Conservation (phyloP, 2,329 filamentous ascomycete genomes). For the Pleomassaria siparia region DNA sequence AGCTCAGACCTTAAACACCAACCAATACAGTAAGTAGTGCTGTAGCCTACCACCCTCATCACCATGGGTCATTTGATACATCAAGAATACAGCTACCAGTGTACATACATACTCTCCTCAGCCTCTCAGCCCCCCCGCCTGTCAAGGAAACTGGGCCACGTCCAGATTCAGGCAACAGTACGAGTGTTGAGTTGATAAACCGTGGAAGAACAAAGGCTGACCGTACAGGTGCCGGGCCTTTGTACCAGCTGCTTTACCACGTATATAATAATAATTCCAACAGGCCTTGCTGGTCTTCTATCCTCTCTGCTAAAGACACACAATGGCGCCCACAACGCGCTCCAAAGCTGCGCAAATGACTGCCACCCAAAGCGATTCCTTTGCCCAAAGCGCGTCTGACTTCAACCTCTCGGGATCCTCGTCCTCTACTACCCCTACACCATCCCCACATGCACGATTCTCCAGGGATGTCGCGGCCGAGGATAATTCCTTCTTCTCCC, state of each 20-base stretch:
- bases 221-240: not conserved
- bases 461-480: not conserved
- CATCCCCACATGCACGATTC: not conserved
- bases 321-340: constrained; percentile 2
- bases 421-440: not conserved
- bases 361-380: not conserved
- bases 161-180: no score
- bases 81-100: no score
- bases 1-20: no score
- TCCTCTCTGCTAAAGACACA: not conserved
- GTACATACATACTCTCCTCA: no score
- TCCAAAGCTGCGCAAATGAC: not conserved
- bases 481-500: not conserved
- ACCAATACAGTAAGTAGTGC: no score
- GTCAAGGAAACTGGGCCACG: no score
- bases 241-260: not conserved
- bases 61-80: no score
- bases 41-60: no score
- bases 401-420: not conserved
- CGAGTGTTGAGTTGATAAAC: no score
- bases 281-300: not conserved
- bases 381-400: not conserved
- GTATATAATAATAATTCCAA: not conserved
- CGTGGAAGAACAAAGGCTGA: no score
- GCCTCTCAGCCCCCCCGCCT: no score